Base-by-base conservation (phyloP, 2,329 filamentous ascomycete genomes). In the Penicillium psychrosexuale region DNA sequence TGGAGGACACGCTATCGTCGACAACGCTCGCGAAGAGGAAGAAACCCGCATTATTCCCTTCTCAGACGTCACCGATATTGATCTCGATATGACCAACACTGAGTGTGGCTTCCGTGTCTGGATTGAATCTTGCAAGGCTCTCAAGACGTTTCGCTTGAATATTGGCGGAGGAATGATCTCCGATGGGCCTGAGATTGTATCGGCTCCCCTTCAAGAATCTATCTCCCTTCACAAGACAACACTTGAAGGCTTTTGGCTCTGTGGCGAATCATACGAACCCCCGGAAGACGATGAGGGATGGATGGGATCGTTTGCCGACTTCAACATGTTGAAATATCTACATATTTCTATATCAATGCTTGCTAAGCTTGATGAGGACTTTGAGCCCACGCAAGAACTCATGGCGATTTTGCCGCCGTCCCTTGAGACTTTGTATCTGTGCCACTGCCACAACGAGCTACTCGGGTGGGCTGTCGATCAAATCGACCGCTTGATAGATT, bases 271-370 rank as follows among this genome's bases (percentile, higher is more conserved):
- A 6, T 31, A 19, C 7, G 2, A 17, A 6, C 1, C n/a, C 4
- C 13, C 11, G 2, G 38, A 44, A 2, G 28, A 34, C 5, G 28
- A 44, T 3, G 22, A 19, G 9, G 47, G 47, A 34, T 34, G 28
- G 38, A 34, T 51, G 30, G 47, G 47, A 27, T 51, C 47, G 2
- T 51, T 51, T 44, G 38, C 30, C 7, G 47, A 51, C 6, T 51
- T 51, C 9, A 19, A 19, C 3, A 17, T 13, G 36, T 11, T 51
- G 47, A 51, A 44, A 34, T 43, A 43, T 33, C 17, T 51, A 15
- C 47, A 44, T 27, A 36, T 51, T 19, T 34, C 47, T 34, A 4
- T 44, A 11, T 11, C 28, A 19, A 44, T 44, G 38, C 47, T 51
- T 6, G 27, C 43, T 8, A 22, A 11, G 13, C 30, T 44, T 44